These are phyloP conservation scores for Alternaria arborescens DNA, from an alignment of 2,329 filamentous ascomycete species.

Conservation along the genomic window DNA sequence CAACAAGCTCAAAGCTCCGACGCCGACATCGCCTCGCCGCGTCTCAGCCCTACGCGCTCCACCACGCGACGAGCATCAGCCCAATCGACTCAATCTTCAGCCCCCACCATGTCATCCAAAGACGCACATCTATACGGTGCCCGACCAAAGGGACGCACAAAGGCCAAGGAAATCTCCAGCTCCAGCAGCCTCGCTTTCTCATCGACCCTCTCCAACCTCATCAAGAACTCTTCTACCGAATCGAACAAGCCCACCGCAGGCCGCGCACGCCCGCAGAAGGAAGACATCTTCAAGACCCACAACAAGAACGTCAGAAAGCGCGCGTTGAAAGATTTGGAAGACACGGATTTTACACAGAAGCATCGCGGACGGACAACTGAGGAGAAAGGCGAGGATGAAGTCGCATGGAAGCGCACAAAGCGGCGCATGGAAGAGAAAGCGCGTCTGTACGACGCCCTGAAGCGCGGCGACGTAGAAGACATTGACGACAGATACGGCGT, in stretches of 20 bases:
- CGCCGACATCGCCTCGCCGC: conserved; percentile 38
- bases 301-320: conserved; percentile 71
- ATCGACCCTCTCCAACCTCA: conserved; percentile 84
- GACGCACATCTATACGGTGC: conserved; percentile 81
- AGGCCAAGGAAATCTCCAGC: conserved; percentile 71
- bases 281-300: conserved; percentile 73
- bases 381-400: conserved; percentile 65
- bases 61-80: conserved; percentile 10
- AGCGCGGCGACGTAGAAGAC: conserved; percentile 78
- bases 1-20: conserved; percentile 23
- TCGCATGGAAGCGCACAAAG: conserved; percentile 70
- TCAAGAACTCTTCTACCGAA: conserved; percentile 61
- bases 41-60: conserved; percentile 12
- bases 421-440: conserved; percentile 91
- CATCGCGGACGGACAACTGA: conserved; percentile 65
- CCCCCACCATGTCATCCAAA: conserved; percentile 47
- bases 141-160: conserved; percentile 64
- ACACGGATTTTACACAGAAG: conserved; percentile 67
- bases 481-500: conserved; percentile 73
- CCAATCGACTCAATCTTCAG: not conserved
- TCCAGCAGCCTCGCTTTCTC: conserved; percentile 83
- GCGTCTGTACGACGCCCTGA: conserved; percentile 86
- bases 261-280: conserved; percentile 67
- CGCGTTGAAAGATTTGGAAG: conserved; percentile 67
- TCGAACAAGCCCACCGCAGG: conserved; percentile 56